Evolutionary conservation across 176 grass and related monocot species (phyloP).

Genomic region (Rhynchospora pubera): DNA sequence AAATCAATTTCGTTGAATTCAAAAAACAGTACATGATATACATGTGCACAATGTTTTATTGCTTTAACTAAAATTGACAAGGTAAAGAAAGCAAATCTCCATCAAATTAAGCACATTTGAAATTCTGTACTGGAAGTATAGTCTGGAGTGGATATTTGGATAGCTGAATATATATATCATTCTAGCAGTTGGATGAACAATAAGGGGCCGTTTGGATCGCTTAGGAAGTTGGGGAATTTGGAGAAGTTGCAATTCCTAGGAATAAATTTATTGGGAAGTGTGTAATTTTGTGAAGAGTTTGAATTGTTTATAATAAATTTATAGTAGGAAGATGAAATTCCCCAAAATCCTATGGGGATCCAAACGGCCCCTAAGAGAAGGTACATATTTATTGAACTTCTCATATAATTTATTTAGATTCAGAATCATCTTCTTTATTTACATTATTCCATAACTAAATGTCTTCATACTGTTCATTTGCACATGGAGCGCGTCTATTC

Average conservation of each 20-base stretch:
- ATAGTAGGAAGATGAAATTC: too few species aligned
- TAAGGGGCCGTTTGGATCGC: too few species aligned
- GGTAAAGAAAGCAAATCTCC: not conserved
- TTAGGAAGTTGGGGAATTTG: too few species aligned
- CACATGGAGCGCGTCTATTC: too few species aligned
- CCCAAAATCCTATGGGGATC: too few species aligned
- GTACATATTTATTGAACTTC: not conserved
- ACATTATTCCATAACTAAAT: not conserved
- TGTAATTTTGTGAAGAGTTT: too few species aligned
- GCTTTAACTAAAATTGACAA: not conserved
- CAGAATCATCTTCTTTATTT: not conserved
- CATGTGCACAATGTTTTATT: not conserved
- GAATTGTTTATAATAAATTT: too few species aligned
- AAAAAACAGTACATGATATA: not conserved
- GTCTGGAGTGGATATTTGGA: not conserved
- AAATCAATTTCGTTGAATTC: not conserved
- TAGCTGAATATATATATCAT: not conserved
- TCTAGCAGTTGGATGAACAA: not conserved
- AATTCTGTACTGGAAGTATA: not conserved
- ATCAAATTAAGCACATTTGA: not conserved
- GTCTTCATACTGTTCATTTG: not conserved
- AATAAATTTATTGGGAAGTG: too few species aligned
- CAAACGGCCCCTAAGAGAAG: too few species aligned
- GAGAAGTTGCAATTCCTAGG: too few species aligned
- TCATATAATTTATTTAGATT: not conserved